A percentile compares a stretch with the other conserved stretches of the same genome.
phyloP scores from a whole-genome alignment of 2,329 filamentous ascomycete species.

The Alternaria ventricosa region DNA sequence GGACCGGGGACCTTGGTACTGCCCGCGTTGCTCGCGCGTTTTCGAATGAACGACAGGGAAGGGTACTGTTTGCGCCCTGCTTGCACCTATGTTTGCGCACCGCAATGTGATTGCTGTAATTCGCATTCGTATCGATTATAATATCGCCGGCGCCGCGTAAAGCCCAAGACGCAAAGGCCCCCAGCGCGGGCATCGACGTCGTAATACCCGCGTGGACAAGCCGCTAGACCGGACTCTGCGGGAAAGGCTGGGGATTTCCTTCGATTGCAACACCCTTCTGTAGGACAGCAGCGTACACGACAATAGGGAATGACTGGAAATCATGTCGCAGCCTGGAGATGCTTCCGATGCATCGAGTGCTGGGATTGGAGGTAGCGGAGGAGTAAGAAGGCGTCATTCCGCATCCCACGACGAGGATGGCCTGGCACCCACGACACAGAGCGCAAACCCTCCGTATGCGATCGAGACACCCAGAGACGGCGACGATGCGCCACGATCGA shows the following conservation, averaged over 20 bases:
- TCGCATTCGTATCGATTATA: neutral
- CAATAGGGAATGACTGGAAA: slow-evolving; percentile 29
- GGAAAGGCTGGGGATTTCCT: neutral
- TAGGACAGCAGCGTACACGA: neutral
- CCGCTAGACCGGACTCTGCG: slow-evolving; percentile 19
- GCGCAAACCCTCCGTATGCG: slow-evolving; percentile 22
- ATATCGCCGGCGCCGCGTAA: slow-evolving; percentile 22
- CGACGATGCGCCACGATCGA: slow-evolving; percentile 19
- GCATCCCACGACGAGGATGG: slow-evolving; percentile 35
- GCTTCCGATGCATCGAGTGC: slow-evolving; percentile 15
- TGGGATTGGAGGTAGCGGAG: slow-evolving; percentile 11
- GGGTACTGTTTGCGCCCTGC: neutral
- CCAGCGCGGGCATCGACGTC: neutral
- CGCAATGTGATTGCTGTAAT: neutral
- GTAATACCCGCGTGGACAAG: slow-evolving; percentile 14
- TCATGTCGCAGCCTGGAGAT: slow-evolving; percentile 40
- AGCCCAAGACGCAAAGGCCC: slow-evolving; percentile 8
- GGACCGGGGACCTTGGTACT: neutral
- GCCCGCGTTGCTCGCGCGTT: neutral
- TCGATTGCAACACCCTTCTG: neutral
- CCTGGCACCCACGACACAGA: slow-evolving; percentile 11
- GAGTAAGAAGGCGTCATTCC: slow-evolving; percentile 40
- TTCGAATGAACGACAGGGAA: neutral
- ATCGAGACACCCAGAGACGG: slow-evolving; percentile 16
- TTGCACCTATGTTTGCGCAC: neutral